phyloP scores from a whole-genome alignment of 1,284 basidiomycete genomes.

The Ceratobasidium sp. region DNA sequence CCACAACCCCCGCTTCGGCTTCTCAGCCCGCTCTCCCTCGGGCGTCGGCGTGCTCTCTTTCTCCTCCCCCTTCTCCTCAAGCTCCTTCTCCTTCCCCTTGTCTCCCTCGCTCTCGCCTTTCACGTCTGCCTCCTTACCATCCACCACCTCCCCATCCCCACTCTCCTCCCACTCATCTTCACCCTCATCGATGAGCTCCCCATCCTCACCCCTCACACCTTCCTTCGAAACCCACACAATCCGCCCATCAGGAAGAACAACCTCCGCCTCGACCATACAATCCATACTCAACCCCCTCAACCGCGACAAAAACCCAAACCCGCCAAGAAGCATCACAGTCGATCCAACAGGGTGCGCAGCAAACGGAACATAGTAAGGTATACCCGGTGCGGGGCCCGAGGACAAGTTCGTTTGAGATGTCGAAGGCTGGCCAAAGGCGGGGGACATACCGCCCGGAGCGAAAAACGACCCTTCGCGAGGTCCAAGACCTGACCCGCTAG shows the following conservation, averaged over 20 bases:
- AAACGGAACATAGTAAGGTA: constrained; percentile 86
- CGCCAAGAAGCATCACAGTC: constrained; percentile 85
- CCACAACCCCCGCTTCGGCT: constrained; percentile 63
- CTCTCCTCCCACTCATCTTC: constrained; percentile 44
- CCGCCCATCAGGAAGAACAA: constrained; percentile 82
- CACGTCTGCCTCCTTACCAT: constrained; percentile 49
- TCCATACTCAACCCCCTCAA: constrained; percentile 86
- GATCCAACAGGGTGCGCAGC: constrained; percentile 63
- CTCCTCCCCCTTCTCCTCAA: constrained; percentile 59
- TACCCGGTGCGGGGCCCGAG: constrained; percentile 55
- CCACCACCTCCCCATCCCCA: constrained; percentile 5
- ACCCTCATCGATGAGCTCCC: constrained; percentile 21
- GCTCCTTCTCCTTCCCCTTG: constrained; percentile 21
- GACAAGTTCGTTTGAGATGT: neutral
- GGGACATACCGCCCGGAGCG: neutral
- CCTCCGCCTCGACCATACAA: constrained; percentile 84
- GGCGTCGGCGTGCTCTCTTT: constrained; percentile 59
- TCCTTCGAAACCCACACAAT: constrained; percentile 61
- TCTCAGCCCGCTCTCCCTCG: constrained; percentile 54
- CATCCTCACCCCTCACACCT: constrained; percentile 30
- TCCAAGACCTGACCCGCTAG: neutral
- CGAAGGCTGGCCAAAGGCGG: too few relatives aligned
- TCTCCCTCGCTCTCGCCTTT: constrained; percentile 39
- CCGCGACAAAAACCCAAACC: constrained; percentile 88
- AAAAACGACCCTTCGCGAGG: constrained; percentile 26